phyloP scores from a whole-genome alignment of 2,329 filamentous ascomycete species.

The Botrytis porri region DNA sequence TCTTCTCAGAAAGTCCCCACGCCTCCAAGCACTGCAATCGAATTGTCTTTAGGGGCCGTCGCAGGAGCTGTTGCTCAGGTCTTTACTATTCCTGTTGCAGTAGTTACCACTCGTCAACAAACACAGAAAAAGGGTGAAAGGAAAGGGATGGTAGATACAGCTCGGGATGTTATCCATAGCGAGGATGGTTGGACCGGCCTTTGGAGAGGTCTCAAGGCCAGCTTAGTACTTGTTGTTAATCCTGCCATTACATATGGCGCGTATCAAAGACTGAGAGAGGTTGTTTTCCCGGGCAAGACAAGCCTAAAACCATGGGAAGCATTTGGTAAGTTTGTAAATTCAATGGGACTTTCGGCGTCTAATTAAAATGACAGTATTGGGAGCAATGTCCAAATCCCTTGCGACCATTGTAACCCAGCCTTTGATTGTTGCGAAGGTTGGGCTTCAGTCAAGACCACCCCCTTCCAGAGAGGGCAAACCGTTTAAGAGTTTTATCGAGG shows the following conservation, averaged over 20 bases:
- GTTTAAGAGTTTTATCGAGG: slow-evolving; percentile 89
- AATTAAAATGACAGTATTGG: slow-evolving; percentile 61
- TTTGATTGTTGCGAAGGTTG: slow-evolving; percentile 95
- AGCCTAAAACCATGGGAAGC: slow-evolving; percentile 81
- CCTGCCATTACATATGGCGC: slow-evolving; percentile 97
- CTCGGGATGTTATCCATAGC: slow-evolving; percentile 80
- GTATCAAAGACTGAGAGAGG: slow-evolving; percentile 81
- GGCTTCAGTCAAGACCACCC: slow-evolving; percentile 89
- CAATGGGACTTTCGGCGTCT: background rate
- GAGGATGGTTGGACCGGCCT: slow-evolving; percentile 87
- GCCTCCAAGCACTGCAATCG: slow-evolving; percentile 73
- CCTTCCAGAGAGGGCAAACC: slow-evolving; percentile 80
- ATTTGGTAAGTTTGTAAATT: slow-evolving; percentile 65
- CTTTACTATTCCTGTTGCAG: slow-evolving; percentile 94
- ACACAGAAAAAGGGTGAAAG: slow-evolving; percentile 81
- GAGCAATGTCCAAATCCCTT: slow-evolving; percentile 86
- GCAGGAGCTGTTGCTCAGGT: slow-evolving; percentile 90
- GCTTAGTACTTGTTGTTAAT: slow-evolving; percentile 91
- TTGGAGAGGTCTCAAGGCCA: slow-evolving; percentile 94
- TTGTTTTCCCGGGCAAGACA: slow-evolving; percentile 73
- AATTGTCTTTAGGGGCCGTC: slow-evolving; percentile 80
- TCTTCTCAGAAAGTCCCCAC: slow-evolving; percentile 55
- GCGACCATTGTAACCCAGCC: slow-evolving; percentile 93
- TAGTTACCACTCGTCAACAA: slow-evolving; percentile 93
- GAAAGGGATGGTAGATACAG: slow-evolving; percentile 84